Conservation (phyloP, 352 stramenopile genomes). For the Phytophthora lateralis region DNA sequence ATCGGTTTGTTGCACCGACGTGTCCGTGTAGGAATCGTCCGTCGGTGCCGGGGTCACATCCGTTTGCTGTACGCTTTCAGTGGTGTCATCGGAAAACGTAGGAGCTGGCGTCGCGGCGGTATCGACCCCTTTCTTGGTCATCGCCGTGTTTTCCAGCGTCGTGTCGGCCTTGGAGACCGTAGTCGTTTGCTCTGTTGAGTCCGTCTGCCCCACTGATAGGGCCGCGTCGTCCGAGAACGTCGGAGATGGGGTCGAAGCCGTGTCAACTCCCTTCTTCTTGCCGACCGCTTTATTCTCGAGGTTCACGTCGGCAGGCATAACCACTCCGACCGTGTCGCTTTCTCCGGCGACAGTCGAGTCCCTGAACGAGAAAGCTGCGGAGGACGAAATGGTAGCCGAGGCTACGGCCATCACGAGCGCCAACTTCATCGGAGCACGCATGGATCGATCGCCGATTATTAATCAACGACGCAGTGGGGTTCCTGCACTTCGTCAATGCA, state of each 20-base stretch:
- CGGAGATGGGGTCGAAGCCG: constrained; percentile 11
- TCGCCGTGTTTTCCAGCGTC: constrained; percentile 7
- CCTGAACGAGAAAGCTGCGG: constrained; percentile 26
- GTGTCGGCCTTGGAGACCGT: constrained; percentile 16
- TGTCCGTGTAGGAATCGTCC: constrained; percentile 20
- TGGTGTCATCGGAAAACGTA: constrained; percentile 23
- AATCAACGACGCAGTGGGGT: not conserved
- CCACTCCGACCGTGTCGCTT: constrained; percentile 28
- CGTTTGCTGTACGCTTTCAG: constrained; percentile 23
- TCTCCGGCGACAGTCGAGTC: constrained; percentile 32
- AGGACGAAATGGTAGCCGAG: constrained; percentile 23
- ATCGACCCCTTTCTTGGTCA: constrained; percentile 24
- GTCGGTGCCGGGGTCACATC: constrained; percentile 25
- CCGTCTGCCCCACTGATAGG: constrained; percentile 6
- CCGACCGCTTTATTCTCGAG: constrained; percentile 24
- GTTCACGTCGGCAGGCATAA: constrained; percentile 23
- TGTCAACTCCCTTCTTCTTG: constrained; percentile 20
- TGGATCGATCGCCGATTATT: constrained; percentile 7
- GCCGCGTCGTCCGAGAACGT: constrained; percentile 20
- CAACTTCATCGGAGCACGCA: constrained; percentile 34
- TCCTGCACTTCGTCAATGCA: constrained; percentile 3
- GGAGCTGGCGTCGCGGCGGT: constrained; percentile 25
- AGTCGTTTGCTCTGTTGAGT: constrained; percentile 5
- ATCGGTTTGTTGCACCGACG: constrained; percentile 11
- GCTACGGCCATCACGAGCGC: constrained; percentile 32